A percentile compares a stretch with the other conserved stretches of the same genome.
phyloP scores from a whole-genome alignment of 495 filamentous ascomycete species.

The Entonaema liquescens region DNA sequence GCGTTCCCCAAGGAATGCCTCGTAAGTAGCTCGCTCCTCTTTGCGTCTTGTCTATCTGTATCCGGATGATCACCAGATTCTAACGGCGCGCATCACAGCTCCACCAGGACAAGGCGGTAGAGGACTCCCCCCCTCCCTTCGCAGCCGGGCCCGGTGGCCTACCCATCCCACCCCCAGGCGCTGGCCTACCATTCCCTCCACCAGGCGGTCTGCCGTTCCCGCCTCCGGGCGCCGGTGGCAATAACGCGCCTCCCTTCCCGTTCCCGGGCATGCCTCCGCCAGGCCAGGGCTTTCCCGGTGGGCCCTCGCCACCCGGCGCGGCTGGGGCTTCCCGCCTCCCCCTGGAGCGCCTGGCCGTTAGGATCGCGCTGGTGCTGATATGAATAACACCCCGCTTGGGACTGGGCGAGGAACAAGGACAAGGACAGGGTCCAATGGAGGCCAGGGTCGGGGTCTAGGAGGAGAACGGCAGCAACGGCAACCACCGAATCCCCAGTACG shows the following conservation, averaged over 20 bases:
- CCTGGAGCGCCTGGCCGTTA: slow-evolving; percentile 46
- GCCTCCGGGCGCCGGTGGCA: slow-evolving; percentile 60
- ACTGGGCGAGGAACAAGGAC: slow-evolving; percentile 3
- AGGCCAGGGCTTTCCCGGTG: slow-evolving; percentile 55
- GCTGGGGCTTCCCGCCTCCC: slow-evolving; percentile 51
- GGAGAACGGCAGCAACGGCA: not conserved
- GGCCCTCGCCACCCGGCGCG: slow-evolving; percentile 44
- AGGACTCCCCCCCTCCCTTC: slow-evolving; percentile 70
- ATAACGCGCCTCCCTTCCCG: slow-evolving; percentile 37
- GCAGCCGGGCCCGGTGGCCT: slow-evolving; percentile 58
- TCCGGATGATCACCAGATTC: not conserved
- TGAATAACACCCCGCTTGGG: slow-evolving; percentile 15
- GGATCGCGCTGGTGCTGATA: not conserved
- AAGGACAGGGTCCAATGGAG: not conserved
- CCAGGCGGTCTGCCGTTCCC: slow-evolving; percentile 67
- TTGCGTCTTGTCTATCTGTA: not conserved
- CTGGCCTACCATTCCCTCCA: slow-evolving; percentile 52
- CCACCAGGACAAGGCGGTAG: slow-evolving; percentile 63
- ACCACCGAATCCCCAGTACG: not conserved
- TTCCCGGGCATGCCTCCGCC: slow-evolving; percentile 47
- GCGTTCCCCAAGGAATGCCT: slow-evolving; percentile 46
- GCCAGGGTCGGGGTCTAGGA: not conserved
- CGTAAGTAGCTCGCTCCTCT: slow-evolving; percentile 39
- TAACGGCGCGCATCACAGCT: slow-evolving; percentile 38
- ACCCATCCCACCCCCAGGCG: slow-evolving; percentile 56